Percentiles rank a stretch among this genome's conserved stretches.
phyloP scores from a whole-genome alignment of 306 rosid species.

The Alnus rubra region DNA sequence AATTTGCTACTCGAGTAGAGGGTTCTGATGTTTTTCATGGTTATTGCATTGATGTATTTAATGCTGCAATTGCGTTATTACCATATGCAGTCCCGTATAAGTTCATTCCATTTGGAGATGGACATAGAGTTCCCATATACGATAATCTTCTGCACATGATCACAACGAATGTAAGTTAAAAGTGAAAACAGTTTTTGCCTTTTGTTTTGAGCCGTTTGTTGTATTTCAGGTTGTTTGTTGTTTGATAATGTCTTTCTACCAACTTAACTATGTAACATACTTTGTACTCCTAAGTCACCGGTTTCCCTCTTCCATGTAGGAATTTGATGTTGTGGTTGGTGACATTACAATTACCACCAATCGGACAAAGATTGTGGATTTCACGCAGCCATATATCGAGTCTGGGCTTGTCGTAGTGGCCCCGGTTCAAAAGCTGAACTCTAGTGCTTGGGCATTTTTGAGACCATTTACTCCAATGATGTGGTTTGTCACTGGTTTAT shows the following conservation, averaged over 20 bases:
- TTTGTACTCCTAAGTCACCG: slow-evolving; percentile 18
- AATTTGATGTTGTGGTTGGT: slow-evolving; percentile 78
- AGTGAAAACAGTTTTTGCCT: no score
- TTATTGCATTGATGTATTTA: slow-evolving; percentile 58
- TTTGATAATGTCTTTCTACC: background rate
- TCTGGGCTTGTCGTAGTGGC: slow-evolving; percentile 93
- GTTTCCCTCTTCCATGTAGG: slow-evolving; percentile 46
- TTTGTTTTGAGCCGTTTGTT: no score
- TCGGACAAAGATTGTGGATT: slow-evolving; percentile 87
- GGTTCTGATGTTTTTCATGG: slow-evolving; percentile 69
- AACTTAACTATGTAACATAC: no score
- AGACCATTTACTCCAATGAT: slow-evolving; percentile 69
- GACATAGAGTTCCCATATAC: slow-evolving; percentile 18
- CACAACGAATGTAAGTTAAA: slow-evolving; percentile 34
- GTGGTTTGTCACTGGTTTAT: slow-evolving; percentile 78
- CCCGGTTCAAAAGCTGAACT: slow-evolving; percentile 49
- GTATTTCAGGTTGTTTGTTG: background rate
- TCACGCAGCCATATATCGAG: slow-evolving; percentile 95
- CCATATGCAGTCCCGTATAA: slow-evolving; percentile 31
- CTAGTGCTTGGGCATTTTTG: slow-evolving; percentile 85
- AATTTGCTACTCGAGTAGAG: slow-evolving; percentile 47
- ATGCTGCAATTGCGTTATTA: slow-evolving; percentile 30
- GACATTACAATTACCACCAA: slow-evolving; percentile 85
- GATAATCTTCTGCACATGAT: slow-evolving; percentile 41
- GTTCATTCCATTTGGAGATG: slow-evolving; percentile 38